Percentiles rank a stretch among this genome's conserved stretches.
Evolutionary conservation across 139 green algal genomes (phyloP).

Genomic region (Picochlorum sp.): DNA sequence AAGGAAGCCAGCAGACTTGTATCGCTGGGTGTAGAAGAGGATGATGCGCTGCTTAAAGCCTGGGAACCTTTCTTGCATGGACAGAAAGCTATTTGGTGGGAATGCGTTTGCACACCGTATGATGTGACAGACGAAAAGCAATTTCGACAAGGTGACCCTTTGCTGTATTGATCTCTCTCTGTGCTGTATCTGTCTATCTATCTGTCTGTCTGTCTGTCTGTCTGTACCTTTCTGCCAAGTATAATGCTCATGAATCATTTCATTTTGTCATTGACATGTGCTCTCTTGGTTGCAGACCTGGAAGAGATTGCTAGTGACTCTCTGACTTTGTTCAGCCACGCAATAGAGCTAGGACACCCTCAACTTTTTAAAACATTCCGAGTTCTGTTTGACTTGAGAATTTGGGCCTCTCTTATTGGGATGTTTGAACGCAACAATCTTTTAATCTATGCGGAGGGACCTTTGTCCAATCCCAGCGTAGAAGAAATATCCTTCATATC

Average conservation of each 20-base stretch:
- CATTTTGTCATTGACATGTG: too few relatives aligned
- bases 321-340: constrained; percentile 50
- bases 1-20: background rate
- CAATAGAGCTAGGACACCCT: constrained; percentile 13
- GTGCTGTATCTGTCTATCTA: too few relatives aligned
- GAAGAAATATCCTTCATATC: too few relatives aligned
- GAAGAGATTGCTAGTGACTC: constrained; percentile 58
- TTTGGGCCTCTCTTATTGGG: constrained; percentile 70
- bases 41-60: constrained; percentile 34
- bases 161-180: too few relatives aligned
- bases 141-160: constrained; percentile 13
- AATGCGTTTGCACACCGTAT: constrained; percentile 51
- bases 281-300: constrained; percentile 30
- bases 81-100: constrained; percentile 83
- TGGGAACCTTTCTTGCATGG: constrained; percentile 42
- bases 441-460: constrained; percentile 26
- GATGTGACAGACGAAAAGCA: constrained; percentile 38
- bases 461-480: too few relatives aligned
- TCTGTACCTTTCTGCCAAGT: too few relatives aligned
- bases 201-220: too few relatives aligned
- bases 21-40: background rate
- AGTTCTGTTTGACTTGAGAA: constrained; percentile 47
- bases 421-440: constrained; percentile 99
- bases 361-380: constrained; percentile 23
- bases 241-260: too few relatives aligned